Evolutionary conservation across 257 asterid genomes (phyloP).

Genomic region (Jasminum sambac): DNA sequence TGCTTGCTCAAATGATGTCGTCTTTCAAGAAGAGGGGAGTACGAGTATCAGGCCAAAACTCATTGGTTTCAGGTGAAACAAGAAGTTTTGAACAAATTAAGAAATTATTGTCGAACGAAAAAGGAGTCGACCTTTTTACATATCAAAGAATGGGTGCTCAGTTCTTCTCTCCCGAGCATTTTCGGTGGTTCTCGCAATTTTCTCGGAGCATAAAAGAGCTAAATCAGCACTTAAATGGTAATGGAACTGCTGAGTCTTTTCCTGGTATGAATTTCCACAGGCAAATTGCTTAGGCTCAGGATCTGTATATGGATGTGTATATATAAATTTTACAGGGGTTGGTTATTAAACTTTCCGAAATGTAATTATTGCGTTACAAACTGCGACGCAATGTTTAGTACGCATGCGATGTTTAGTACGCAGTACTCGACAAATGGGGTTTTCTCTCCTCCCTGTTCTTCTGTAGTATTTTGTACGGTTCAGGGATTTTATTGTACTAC

Average conservation of each 20-base stretch:
- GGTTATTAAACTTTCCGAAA: no score
- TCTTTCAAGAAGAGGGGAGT: slow-evolving; percentile 49
- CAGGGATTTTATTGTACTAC: no score
- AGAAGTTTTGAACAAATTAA: slow-evolving; percentile 55
- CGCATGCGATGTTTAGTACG: neutral
- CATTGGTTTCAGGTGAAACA: slow-evolving; percentile 33
- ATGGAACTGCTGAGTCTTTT: slow-evolving; percentile 23
- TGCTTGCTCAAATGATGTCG: slow-evolving; percentile 45
- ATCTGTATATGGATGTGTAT: neutral
- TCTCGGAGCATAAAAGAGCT: slow-evolving; percentile 48
- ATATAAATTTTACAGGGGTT: no score
- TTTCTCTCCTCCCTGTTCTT: neutral
- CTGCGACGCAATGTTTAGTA: neutral
- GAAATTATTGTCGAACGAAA: slow-evolving; percentile 43
- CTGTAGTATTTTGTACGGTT: no score
- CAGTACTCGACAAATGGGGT: neutral
- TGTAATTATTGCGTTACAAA: no score
- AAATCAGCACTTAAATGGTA: slow-evolving; percentile 41
- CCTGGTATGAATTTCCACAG: slow-evolving; percentile 36
- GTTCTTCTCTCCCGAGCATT: slow-evolving; percentile 85
- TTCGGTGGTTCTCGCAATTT: slow-evolving; percentile 53
- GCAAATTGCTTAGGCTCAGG: slow-evolving; percentile 54
- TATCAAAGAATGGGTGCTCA: slow-evolving; percentile 92
- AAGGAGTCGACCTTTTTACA: slow-evolving; percentile 46
- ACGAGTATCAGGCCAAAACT: slow-evolving; percentile 55